Evolutionary conservation across 2,329 filamentous ascomycete species (phyloP), one percentile per base, ranked within the genome.

Genomic region (Aspergillus neoniger): DNA sequence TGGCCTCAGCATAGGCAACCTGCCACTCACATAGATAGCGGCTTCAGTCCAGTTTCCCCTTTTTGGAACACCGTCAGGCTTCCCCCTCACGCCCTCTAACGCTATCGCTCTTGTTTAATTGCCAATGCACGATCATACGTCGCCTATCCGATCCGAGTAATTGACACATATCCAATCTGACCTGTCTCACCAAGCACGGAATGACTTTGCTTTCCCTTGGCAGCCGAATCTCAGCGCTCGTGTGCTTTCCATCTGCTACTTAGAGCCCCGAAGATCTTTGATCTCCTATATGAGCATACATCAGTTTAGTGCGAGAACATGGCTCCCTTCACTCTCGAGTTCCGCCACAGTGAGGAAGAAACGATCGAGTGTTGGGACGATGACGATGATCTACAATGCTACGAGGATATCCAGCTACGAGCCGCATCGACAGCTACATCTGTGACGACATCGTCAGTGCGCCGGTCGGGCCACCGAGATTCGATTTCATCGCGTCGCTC

Each of bases 401-500:
- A 74, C 44, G 80, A 81, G 44, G 79, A 79, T 51, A 68, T 80
- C 39, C 79, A 81, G 23, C 74, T 82, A 50, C 78, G 79, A 47
- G 72, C 76, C 52, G 73, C 75, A 25, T 82, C 80, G 23, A 77
- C 75, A 32, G 74, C 78, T 47, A 80, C 80, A 10, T 81, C 79
- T 9, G 70, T 80, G 41, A 75, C 78, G 14, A 78, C 76, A 32
- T 77, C 74, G 41, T 80, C 79, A 50, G 67, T 76, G 49, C 75
- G 76, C 28, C 76, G 73, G 36, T 79, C 77, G 12, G 76, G 74
- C 61, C 84, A 86, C 63, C 86, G 91, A 65, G 90, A 92, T 69
- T 92, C 90, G 17, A 86, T 90, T 58, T 96, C 93, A 1, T 96
- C 91, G 60, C 89, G 91, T 68, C 80, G 88, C 66, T 96, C 92